A percentile compares a stretch with the other conserved stretches of the same genome.
Conservation (phyloP, 2,329 filamentous ascomycete species). For the Aspergillus novoparasiticus region DNA sequence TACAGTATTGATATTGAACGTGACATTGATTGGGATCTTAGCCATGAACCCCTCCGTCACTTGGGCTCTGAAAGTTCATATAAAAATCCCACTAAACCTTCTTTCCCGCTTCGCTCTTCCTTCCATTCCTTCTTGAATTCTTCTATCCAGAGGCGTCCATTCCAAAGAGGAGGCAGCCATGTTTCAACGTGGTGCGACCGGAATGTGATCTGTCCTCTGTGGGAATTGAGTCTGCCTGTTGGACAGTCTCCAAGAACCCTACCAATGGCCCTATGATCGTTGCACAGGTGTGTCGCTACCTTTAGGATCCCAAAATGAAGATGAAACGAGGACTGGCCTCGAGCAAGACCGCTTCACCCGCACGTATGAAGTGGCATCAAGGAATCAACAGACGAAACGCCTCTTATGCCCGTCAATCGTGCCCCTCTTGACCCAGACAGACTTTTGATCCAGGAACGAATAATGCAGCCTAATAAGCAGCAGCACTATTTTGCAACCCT, state of each 20-base stretch:
- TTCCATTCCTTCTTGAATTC: conserved; percentile 4
- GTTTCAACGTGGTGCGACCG: conserved; percentile 11
- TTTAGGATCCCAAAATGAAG: conserved; percentile 2
- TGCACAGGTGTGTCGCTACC: conserved; percentile 13
- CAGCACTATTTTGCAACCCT: conserved; percentile 1
- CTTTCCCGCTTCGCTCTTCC: not conserved
- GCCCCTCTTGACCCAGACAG: not conserved
- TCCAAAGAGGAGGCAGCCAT: not conserved
- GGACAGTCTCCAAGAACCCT: not conserved
- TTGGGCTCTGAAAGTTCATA: not conserved
- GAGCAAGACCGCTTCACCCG: not conserved
- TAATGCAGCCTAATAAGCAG: conserved; percentile 1
- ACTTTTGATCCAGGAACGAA: not conserved
- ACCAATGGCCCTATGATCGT: conserved; percentile 13
- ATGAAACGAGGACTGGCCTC: conserved; percentile 6
- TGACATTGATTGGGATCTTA: not conserved
- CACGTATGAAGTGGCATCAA: not conserved
- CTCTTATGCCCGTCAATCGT: not conserved
- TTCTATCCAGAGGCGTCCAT: not conserved
- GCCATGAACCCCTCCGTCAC: not conserved
- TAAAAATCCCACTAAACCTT: not conserved
- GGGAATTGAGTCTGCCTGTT: conserved; percentile 2
- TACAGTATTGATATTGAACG: not conserved
- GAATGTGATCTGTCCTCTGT: conserved; percentile 20
- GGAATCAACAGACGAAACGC: conserved; percentile 2